These are phyloP conservation scores for Cercophora scortea DNA, from an alignment of 495 filamentous ascomycete genomes.

Conservation along the genomic window DNA sequence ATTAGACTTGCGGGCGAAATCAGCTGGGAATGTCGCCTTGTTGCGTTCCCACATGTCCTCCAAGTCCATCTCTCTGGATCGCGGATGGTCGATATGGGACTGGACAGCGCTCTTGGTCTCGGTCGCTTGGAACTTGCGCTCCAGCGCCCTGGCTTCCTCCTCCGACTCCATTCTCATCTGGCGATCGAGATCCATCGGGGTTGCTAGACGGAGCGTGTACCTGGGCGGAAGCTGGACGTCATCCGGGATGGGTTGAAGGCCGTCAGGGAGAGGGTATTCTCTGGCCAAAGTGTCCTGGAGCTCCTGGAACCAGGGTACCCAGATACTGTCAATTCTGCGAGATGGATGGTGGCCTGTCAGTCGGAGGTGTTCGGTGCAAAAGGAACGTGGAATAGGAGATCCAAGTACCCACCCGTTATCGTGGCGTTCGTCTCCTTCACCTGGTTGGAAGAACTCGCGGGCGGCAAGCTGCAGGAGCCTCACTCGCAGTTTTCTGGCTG, in stretches of 20 bases:
- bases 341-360: too few species aligned
- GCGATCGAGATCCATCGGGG: conserved; percentile 14
- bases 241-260: conserved; percentile 61
- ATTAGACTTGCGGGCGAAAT: conserved; percentile 2
- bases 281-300: conserved; percentile 58
- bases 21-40: neutral
- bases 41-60: conserved; percentile 2
- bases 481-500: conserved; percentile 77
- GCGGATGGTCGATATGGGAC: conserved; percentile 11
- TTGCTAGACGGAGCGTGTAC: conserved; percentile 54
- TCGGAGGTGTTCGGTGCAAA: too few species aligned
- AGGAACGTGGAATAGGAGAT: too few species aligned
- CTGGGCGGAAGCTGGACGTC: conserved; percentile 72
- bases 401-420: conserved; percentile 65
- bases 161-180: neutral
- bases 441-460: conserved; percentile 62
- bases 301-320: conserved; percentile 66
- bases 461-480: conserved; percentile 82
- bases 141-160: neutral
- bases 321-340: conserved; percentile 62
- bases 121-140: conserved; percentile 5
- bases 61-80: neutral
- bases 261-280: conserved; percentile 59
- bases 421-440: conserved; percentile 89
- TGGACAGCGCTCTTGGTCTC: conserved; percentile 11